Base-by-base conservation (phyloP, 169 alveolate genomes). In the Plasmodium sp. region DNA sequence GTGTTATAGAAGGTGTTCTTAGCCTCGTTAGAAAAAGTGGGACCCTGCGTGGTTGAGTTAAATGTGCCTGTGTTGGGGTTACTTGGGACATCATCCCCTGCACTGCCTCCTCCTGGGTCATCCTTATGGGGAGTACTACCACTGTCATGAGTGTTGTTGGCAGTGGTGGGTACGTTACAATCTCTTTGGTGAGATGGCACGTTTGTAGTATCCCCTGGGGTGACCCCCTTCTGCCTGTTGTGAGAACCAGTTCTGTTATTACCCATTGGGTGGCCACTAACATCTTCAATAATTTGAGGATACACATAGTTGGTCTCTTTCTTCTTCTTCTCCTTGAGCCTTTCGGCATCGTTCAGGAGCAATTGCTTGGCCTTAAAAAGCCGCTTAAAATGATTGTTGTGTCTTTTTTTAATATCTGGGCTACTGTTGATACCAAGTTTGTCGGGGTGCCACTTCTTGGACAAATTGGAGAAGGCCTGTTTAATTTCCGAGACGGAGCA, bases 381-480 rank as follows among this genome's bases (percentile, higher is more conserved):
- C 22, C 96, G 82, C 90, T 96, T 96, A 83, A 96, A 96, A 31
- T 96, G 98, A 77, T 95, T 95, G 51, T 88, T 95, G 48, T 95
- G 94, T 14, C 98, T 84, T 51, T 93, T 82, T 84, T 92, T 95
- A 18, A 96, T 91, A 58, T 96, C 97, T 1, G 81, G 93, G 71
- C 95, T 81, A 18, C 72, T 84, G 34, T 96, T 84, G 16, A 88
- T 72, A 3, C 96, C 96, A 36, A 93, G 75, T 67, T 96, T 96
- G 80, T 96, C 98, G 5, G 98, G 98, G 84, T 96, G 98, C 98
- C 98, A 96, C 67, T 92, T 92, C 48, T 96, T 96, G 39, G 97
- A 96, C 12, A 96, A 83, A 31, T 90, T 74, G 18, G 96, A 95
- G 84, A 96, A 96, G 43, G 97, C 97, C 71, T 94, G 97, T 62